Conservation (phyloP, 2,329 filamentous ascomycete genomes). For the Xylogone sp. region DNA sequence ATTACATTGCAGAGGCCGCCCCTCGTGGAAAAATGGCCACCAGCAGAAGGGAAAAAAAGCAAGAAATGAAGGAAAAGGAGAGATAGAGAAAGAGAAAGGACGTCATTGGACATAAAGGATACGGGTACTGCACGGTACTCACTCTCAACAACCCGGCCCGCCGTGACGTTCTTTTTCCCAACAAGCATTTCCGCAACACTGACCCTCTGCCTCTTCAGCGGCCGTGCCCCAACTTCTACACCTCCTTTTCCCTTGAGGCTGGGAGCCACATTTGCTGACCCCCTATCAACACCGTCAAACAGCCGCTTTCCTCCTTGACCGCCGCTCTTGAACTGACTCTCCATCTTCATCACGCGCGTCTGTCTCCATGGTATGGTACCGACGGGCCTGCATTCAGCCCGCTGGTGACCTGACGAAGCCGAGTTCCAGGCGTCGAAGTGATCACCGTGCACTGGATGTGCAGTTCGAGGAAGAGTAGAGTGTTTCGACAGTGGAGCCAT, state of each 20-base stretch:
- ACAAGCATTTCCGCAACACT: slow-evolving; percentile 53
- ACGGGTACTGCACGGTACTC: not conserved
- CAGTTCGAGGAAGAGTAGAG: slow-evolving; percentile 15
- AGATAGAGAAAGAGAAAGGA: not conserved
- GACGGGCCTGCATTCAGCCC: slow-evolving; percentile 62
- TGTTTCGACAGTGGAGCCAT: slow-evolving; percentile 13
- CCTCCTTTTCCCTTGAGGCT: slow-evolving; percentile 38
- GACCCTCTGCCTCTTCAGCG: slow-evolving; percentile 24
- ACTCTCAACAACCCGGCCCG: not conserved
- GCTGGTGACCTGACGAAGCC: slow-evolving; percentile 73
- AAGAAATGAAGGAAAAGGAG: not conserved
- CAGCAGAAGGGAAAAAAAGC: not conserved
- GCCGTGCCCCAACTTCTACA: slow-evolving; percentile 44
- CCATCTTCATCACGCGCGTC: slow-evolving; percentile 65
- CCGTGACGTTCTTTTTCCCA: slow-evolving; percentile 33
- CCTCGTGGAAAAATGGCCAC: too few relatives aligned
- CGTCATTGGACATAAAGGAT: not conserved
- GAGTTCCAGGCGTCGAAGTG: slow-evolving; percentile 70
- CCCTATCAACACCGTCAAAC: slow-evolving; percentile 62
- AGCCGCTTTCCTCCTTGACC: slow-evolving; percentile 55
- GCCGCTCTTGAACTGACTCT: slow-evolving; percentile 61
- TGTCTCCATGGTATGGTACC: slow-evolving; percentile 67
- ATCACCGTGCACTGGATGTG: slow-evolving; percentile 35
- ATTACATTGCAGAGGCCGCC: too few relatives aligned
- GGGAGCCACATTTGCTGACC: slow-evolving; percentile 40